Percentiles rank a stretch among this genome's conserved stretches.
Conservation (phyloP, 805 yeast species). For the Yarrowia sp. region DNA sequence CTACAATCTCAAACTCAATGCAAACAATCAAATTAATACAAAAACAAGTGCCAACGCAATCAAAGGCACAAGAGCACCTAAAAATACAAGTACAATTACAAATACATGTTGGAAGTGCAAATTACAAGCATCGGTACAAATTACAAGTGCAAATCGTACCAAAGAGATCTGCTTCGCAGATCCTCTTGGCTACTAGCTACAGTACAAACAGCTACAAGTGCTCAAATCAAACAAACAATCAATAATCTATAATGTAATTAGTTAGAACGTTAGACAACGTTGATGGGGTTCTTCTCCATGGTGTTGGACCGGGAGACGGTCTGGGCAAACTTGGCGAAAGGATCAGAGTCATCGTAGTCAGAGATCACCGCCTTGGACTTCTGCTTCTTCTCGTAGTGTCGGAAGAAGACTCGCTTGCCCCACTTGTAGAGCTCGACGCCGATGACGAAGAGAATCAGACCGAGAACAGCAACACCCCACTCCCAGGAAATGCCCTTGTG, state of each 20-base stretch:
- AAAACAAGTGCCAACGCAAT: no score
- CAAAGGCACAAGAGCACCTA: no score
- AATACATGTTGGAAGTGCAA: no score
- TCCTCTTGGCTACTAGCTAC: no score
- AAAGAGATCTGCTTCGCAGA: no score
- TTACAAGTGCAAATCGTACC: no score
- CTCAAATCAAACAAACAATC: conserved; percentile 8
- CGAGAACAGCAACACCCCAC: conserved; percentile 70
- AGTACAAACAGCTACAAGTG: neutral
- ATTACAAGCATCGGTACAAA: no score
- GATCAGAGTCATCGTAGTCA: conserved; percentile 60
- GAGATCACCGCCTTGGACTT: conserved; percentile 57
- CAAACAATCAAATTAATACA: no score
- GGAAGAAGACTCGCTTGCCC: conserved; percentile 56
- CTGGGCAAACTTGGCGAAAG: conserved; percentile 57
- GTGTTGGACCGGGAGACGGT: conserved; percentile 57
- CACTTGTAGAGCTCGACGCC: conserved; percentile 69
- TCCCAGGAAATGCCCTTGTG: conserved; percentile 72
- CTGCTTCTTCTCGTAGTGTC: conserved; percentile 38
- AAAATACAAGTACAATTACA: no score
- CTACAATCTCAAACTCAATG: no score
- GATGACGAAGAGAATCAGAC: conserved; percentile 55
- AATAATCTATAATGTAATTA: neutral
- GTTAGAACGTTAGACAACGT: neutral
- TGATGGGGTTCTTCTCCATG: conserved; percentile 30